These are phyloP conservation scores for Larix sibirica DNA, from an alignment of 83 land plant genomes.

Conservation along the genomic window DNA sequence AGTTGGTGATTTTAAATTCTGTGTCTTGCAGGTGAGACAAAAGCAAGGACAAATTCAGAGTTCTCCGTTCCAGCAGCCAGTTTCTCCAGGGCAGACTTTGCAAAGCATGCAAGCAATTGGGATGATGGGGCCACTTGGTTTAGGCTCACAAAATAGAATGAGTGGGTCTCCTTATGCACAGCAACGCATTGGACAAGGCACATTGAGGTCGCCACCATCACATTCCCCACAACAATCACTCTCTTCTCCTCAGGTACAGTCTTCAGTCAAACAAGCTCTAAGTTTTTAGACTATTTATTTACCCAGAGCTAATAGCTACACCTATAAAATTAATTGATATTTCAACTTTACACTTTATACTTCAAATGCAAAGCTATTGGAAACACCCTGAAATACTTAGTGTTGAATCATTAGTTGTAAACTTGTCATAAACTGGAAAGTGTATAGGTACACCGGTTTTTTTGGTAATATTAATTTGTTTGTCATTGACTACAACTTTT, in stretches of 20 bases:
- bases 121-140: background rate
- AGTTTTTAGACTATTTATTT: too few species aligned
- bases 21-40: conserved; percentile 1
- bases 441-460: too few species aligned
- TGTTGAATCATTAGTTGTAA: too few species aligned
- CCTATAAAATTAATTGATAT: too few species aligned
- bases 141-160: conserved; percentile 7
- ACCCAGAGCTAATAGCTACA: too few species aligned
- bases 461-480: too few species aligned
- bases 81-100: conserved; percentile 1
- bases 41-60: background rate
- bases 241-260: conserved; percentile 5
- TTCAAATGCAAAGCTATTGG: too few species aligned
- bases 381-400: too few species aligned
- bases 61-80: background rate
- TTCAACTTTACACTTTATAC: too few species aligned
- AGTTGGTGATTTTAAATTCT: background rate
- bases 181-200: background rate
- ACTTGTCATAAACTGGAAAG: too few species aligned
- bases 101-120: conserved; percentile 9
- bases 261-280: too few species aligned
- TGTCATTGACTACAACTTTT: too few species aligned
- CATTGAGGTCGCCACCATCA: background rate
- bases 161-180: background rate
- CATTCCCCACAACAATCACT: background rate